Conservation (phyloP, 2,329 filamentous ascomycete genomes). For the Shiraia sp. region DNA sequence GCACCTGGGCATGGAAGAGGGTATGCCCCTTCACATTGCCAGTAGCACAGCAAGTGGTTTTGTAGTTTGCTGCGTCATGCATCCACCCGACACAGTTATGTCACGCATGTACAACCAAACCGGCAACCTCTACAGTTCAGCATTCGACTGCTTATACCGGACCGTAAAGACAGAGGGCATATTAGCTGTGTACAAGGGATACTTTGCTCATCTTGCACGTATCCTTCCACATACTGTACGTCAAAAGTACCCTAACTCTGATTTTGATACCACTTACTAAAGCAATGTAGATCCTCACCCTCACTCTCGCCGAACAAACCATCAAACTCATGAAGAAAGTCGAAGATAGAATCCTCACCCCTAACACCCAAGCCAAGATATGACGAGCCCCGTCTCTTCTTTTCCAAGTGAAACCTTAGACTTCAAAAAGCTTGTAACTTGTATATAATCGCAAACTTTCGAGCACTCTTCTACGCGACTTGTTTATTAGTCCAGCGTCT, state of each 20-base stretch:
- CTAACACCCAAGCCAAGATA: conserved; percentile 52
- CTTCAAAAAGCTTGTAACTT: too few species aligned
- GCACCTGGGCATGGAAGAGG: conserved; percentile 88
- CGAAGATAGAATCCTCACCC: conserved; percentile 63
- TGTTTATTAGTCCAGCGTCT: too few species aligned
- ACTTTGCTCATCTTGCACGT: conserved; percentile 88
- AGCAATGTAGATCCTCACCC: conserved; percentile 71
- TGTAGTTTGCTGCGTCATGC: conserved; percentile 97
- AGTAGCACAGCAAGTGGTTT: conserved; percentile 91
- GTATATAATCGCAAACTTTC: too few species aligned
- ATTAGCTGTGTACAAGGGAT: conserved; percentile 96
- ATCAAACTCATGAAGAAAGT: conserved; percentile 86
- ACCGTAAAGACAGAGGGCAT: conserved; percentile 90
- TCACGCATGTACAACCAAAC: conserved; percentile 98
- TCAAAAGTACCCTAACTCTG: conserved; percentile 2
- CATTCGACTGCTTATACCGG: conserved; percentile 89
- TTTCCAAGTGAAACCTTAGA: too few species aligned
- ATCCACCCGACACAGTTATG: conserved; percentile 99
- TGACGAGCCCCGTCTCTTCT: conserved; percentile 26
- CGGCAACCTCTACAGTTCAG: conserved; percentile 91
- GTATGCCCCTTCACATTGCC: conserved; percentile 82
- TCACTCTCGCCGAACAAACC: conserved; percentile 94
- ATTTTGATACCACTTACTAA: conserved; percentile 24
- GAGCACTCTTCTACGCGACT: too few species aligned
- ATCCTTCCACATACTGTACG: conserved; percentile 87